Base-by-base conservation (phyloP, 1,284 basidiomycete genomes). In the Tilletia caries region DNA sequence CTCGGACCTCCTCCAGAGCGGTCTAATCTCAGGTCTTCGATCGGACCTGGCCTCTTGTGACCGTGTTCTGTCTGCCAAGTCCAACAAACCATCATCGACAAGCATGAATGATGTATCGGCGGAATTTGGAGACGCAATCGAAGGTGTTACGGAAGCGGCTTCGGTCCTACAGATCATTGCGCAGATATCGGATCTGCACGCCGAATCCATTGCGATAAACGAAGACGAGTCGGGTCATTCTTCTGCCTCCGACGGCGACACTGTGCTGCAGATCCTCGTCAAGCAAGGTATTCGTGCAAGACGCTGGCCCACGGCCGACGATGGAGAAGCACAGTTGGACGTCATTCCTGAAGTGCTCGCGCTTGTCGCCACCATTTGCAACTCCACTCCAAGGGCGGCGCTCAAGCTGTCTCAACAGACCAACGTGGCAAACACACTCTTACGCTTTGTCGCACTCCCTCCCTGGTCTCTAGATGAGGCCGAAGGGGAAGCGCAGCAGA, bases 141-240 rank as follows among this genome's bases (percentile, higher is more conserved):
- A 62, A 23, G 58, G 6, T 29, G 33, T 62, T 12, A 34, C 32
- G 29, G 58, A 62, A 15, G n/a, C 58, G 18, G 58, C 58, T 34
- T 15, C 29, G 18, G 34, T 62, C 5, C 58, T 62, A 3, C 18
- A 34, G 10, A 37, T 62, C 15, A 34, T 62, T 62, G 58, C 58
- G 20, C 58, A 20, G 33, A n/a, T 29, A 33, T 62, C 58, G 27
- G 58, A 62, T 33, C 58, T 62, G 6, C 58, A 62, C 32, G 58
- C 58, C 20, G 58, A 62, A n/a, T 13, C 29, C 10, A 62, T 62
- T 12, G 32, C n/a, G 5, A 15, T 15, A 15, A 6, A 41, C 15
- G 37, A 41, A 41, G 58, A 62, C 29, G 58, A 62, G 33, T 10
- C 27, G 10, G 18, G 13, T 3, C 18, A 29, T 18, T 15, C 32